Conservation (phyloP, 805 yeast species). For the Yarrowia bubula region DNA sequence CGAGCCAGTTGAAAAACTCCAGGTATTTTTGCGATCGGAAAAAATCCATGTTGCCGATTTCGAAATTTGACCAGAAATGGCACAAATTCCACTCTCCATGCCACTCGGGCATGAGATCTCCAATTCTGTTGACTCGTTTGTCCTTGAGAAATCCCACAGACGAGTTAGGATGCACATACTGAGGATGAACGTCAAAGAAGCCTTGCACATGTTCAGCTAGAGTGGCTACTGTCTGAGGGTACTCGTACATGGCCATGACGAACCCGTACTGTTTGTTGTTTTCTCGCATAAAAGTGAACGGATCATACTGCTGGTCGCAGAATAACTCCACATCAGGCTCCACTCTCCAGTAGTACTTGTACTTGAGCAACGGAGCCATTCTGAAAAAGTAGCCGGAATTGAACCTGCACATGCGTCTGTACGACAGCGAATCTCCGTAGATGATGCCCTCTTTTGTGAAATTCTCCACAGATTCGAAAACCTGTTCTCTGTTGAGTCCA, state of each 20-base stretch:
- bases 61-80: slow-evolving; percentile 87
- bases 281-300: slow-evolving; percentile 75
- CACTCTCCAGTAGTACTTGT: slow-evolving; percentile 91
- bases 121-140: slow-evolving; percentile 46
- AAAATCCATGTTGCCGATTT: slow-evolving; percentile 70
- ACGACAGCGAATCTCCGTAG: slow-evolving; percentile 64
- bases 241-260: slow-evolving; percentile 79
- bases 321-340: slow-evolving; percentile 88
- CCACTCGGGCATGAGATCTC: slow-evolving; percentile 45
- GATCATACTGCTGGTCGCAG: slow-evolving; percentile 74
- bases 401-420: slow-evolving; percentile 93
- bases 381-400: slow-evolving; percentile 88
- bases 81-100: slow-evolving; percentile 72
- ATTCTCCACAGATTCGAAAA: slow-evolving; percentile 48
- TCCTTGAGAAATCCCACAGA: slow-evolving; percentile 57
- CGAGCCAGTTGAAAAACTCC: slow-evolving; percentile 65
- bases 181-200: slow-evolving; percentile 57
- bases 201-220: slow-evolving; percentile 74
- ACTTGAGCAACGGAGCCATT: slow-evolving; percentile 65
- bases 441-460: slow-evolving; percentile 50
- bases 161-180: slow-evolving; percentile 62
- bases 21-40: slow-evolving; percentile 70
- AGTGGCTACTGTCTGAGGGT: slow-evolving; percentile 79
- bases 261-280: slow-evolving; percentile 82
- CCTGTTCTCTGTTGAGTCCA: slow-evolving; percentile 59